Conservation (phyloP, 371 early-diverging fungal species). For the Haplosporangium sp. region DNA sequence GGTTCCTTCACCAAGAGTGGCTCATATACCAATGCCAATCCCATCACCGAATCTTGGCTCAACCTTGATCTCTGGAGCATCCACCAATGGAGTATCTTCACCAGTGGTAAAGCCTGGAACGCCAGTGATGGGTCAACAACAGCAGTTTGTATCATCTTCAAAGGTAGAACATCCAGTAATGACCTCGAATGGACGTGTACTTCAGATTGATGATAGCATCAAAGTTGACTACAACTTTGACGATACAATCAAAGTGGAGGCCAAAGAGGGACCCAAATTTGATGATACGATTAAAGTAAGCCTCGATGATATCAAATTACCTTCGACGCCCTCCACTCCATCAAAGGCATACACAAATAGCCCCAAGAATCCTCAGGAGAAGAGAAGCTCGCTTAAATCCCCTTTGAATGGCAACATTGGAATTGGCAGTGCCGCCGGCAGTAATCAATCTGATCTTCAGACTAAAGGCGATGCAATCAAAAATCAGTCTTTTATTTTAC, state of each 20-base stretch:
- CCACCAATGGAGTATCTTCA: not conserved
- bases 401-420: not conserved
- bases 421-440: not conserved
- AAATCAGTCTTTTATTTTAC: slow-evolving; percentile 1
- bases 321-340: slow-evolving; percentile 15
- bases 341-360: not conserved
- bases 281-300: slow-evolving; percentile 41
- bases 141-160: slow-evolving; percentile 7
- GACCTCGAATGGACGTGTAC: not conserved
- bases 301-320: slow-evolving; percentile 43
- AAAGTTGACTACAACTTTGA: slow-evolving; percentile 23
- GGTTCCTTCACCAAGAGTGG: not conserved
- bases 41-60: slow-evolving; percentile 1
- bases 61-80: not conserved
- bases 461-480: not conserved
- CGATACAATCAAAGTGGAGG: slow-evolving; percentile 32
- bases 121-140: slow-evolving; percentile 24
- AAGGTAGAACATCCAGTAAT: slow-evolving; percentile 10
- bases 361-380: slow-evolving; percentile 33
- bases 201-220: slow-evolving; percentile 21
- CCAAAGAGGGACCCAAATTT: too few species aligned
- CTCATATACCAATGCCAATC: slow-evolving; percentile 14
- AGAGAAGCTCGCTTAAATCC: not conserved
- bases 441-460: not conserved
- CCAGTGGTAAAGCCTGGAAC: slow-evolving; percentile 9